These are phyloP conservation scores for Penicillium antarcticum DNA, from an alignment of 495 filamentous ascomycete genomes.

Conservation along the genomic window DNA sequence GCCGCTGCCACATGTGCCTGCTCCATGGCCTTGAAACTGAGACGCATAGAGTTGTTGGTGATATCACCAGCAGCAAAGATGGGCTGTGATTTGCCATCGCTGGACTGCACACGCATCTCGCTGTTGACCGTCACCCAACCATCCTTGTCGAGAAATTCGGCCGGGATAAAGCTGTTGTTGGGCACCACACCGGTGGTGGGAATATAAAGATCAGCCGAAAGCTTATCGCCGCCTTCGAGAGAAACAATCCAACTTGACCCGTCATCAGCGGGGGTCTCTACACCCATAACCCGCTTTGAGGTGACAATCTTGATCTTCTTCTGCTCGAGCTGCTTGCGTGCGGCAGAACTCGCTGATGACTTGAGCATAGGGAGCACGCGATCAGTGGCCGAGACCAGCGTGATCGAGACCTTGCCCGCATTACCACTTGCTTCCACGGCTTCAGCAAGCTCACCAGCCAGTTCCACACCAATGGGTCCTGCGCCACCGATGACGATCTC, in stretches of 20 bases:
- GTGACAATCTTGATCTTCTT: slow-evolving; percentile 27
- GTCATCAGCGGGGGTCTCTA: slow-evolving; percentile 9
- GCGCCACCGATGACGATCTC: slow-evolving; percentile 65
- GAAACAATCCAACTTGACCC: slow-evolving; percentile 27
- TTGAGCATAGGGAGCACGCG: slow-evolving; percentile 34
- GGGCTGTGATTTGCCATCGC: slow-evolving; percentile 20
- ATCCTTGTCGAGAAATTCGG: slow-evolving; percentile 41
- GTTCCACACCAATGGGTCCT: slow-evolving; percentile 64
- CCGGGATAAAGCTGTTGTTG: slow-evolving; percentile 58
- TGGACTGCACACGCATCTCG: slow-evolving; percentile 45
- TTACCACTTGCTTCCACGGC: slow-evolving; percentile 37
- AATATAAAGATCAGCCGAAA: slow-evolving; percentile 58
- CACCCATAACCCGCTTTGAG: slow-evolving; percentile 15
- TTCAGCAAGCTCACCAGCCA: slow-evolving; percentile 57
- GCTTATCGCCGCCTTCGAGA: slow-evolving; percentile 37
- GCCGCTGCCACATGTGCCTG: slow-evolving; percentile 26
- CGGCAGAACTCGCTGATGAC: slow-evolving; percentile 18
- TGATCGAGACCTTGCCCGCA: slow-evolving; percentile 36
- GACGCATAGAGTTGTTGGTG: slow-evolving; percentile 28
- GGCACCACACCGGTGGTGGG: slow-evolving; percentile 58
- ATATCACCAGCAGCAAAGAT: slow-evolving; percentile 43
- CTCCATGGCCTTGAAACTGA: slow-evolving; percentile 24
- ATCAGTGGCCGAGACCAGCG: slow-evolving; percentile 38
- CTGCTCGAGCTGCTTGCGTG: slow-evolving; percentile 21
- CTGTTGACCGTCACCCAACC: slow-evolving; percentile 57